Evolutionary conservation across 768 basidiomycete genomes (phyloP), one percentile per base, ranked within the genome.

Genomic region (Lactarius quietus): DNA sequence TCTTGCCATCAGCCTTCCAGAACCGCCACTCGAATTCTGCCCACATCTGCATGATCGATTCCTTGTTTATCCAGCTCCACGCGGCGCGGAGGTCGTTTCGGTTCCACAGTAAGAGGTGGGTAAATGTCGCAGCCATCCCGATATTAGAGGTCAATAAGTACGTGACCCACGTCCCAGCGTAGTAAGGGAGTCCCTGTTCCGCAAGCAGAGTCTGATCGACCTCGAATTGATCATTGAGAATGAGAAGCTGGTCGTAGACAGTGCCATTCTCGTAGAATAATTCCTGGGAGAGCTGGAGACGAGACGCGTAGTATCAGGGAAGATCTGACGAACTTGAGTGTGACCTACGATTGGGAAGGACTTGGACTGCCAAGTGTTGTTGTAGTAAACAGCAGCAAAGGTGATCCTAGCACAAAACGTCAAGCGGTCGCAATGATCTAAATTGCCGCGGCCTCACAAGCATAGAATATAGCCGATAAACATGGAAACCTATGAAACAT

Each of bases 381-480:
- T 62, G 57, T 71, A 74, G 54, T 72, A 75, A 18, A 75, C 71
- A 12, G 63, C 73, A 18, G 67, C 59, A 39, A 73, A 73, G 29
- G 68, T 70, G 36, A 73, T 67, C 38, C 72, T 72, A 54, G 26
- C 28, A 29, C 18, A 20, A 41, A 8, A 59, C 12, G 53, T 59
- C 31, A 54, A 61, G 20, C 17, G 26, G 57, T 6, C 63, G 52
- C 12, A 45, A 29, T 15, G 5, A 1, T 6, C 2, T 14, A 23
- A 12, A n/a, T 23, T 26, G 17, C 39, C 23, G 2, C n/a, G 28
- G 2, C 68, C 80, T 54, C 61, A 85, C 83, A 82, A 79, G 80
- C 81, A 85, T 17, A 86, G 69, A 18, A 81, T 72, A 14, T 80
- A 80, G 1, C 84, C 86, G n/a, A 80, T 72, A 58, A 83, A 80